Conservation (phyloP, 805 yeast genomes). For the Wickerhamiella siamensis region DNA sequence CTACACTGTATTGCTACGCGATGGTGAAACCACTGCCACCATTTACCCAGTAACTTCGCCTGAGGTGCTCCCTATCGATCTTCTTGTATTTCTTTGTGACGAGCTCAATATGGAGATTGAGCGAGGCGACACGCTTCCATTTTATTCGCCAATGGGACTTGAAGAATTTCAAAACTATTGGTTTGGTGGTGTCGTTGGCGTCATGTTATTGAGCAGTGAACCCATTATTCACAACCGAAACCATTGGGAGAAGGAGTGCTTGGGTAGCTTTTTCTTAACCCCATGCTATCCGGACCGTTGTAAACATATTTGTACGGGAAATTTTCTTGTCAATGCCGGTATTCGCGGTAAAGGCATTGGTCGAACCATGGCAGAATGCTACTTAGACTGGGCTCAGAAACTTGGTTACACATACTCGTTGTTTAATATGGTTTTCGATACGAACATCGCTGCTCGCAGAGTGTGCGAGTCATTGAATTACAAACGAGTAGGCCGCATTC, state of each 20-base stretch:
- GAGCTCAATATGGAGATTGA: slow-evolving; percentile 89
- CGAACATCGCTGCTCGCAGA: slow-evolving; percentile 68
- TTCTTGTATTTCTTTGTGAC: slow-evolving; percentile 69
- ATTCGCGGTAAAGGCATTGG: slow-evolving; percentile 90
- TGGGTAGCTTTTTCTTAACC: slow-evolving; percentile 73
- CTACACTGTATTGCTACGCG: slow-evolving; percentile 65
- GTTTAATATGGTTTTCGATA: slow-evolving; percentile 77
- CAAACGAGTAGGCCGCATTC: slow-evolving; percentile 62
- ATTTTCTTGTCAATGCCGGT: slow-evolving; percentile 81
- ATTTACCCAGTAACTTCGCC: slow-evolving; percentile 68
- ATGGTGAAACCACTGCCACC: slow-evolving; percentile 86
- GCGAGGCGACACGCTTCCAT: slow-evolving; percentile 76
- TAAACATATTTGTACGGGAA: slow-evolving; percentile 83
- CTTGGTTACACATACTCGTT: slow-evolving; percentile 75
- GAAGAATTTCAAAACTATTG: slow-evolving; percentile 73
- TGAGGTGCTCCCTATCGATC: slow-evolving; percentile 58
- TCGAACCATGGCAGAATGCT: slow-evolving; percentile 66
- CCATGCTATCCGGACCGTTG: slow-evolving; percentile 90
- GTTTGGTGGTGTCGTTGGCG: slow-evolving; percentile 79
- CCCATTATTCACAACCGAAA: slow-evolving; percentile 30
- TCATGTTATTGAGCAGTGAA: slow-evolving; percentile 65
- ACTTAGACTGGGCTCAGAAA: slow-evolving; percentile 78
- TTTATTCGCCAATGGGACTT: slow-evolving; percentile 61
- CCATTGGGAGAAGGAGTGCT: slow-evolving; percentile 86
- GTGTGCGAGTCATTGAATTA: slow-evolving; percentile 68